phyloP scores from a whole-genome alignment of 345 rosid genomes.

The Aurinia saxatilis region DNA sequence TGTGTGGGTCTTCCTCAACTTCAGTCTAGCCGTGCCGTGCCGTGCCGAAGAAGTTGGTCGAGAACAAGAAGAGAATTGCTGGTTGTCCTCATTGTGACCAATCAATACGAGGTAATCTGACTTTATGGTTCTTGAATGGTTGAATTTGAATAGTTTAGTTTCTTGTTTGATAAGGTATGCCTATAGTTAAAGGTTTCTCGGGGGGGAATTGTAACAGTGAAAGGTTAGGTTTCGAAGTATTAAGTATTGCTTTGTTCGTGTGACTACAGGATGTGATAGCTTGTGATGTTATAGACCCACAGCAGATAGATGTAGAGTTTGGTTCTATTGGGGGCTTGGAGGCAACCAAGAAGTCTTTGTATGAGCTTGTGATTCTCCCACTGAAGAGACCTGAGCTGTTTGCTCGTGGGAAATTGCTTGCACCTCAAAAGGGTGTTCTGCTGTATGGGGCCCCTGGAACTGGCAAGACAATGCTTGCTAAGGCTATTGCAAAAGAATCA shows the following conservation, averaged over 20 bases:
- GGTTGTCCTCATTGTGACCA: slow-evolving; percentile 88
- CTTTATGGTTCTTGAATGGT: background rate
- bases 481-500: slow-evolving; percentile 89
- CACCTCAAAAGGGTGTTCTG: slow-evolving; percentile 90
- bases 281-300: slow-evolving; percentile 92
- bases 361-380: slow-evolving; percentile 90
- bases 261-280: slow-evolving; percentile 79
- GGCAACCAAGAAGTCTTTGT: slow-evolving; percentile 61
- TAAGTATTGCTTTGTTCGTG: too few species aligned
- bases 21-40: slow-evolving; percentile 89
- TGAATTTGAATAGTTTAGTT: background rate
- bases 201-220: background rate
- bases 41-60: slow-evolving; percentile 72
- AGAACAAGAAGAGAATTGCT: slow-evolving; percentile 77
- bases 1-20: slow-evolving; percentile 70
- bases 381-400: slow-evolving; percentile 79
- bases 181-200: background rate
- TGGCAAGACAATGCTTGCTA: slow-evolving; percentile 98
- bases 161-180: background rate
- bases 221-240: too few species aligned
- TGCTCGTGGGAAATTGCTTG: slow-evolving; percentile 77
- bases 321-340: slow-evolving; percentile 87
- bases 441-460: slow-evolving; percentile 97
- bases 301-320: slow-evolving; percentile 80
- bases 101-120: slow-evolving; percentile 63